Evolutionary conservation across 1,284 basidiomycete species (phyloP).

Genomic region (Porogramme epimiltina): DNA sequence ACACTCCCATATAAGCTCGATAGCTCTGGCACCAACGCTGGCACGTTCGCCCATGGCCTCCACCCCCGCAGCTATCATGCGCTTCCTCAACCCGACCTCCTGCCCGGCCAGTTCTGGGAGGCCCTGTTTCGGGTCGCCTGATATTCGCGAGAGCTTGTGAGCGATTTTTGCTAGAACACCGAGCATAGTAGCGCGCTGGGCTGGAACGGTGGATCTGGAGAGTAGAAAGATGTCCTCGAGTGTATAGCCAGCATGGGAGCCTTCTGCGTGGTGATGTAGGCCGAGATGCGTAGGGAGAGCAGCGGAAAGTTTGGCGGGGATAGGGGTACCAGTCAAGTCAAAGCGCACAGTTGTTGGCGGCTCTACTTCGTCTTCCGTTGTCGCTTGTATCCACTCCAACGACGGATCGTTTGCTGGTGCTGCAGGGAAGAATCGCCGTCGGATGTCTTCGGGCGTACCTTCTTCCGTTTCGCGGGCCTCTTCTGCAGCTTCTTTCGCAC

Average conservation of each 20-base stretch:
- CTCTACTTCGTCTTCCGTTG: constrained; percentile 21
- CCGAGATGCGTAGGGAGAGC: constrained; percentile 81
- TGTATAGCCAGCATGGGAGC: constrained; percentile 83
- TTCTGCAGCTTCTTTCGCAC: not conserved
- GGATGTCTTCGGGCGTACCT: constrained; percentile 82
- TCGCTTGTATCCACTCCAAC: constrained; percentile 74
- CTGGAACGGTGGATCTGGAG: constrained; percentile 79
- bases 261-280: constrained; percentile 89
- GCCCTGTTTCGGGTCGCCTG: constrained; percentile 22
- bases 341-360: constrained; percentile 55
- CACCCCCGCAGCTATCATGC: constrained; percentile 65
- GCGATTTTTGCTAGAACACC: constrained; percentile 70
- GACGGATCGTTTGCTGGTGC: constrained; percentile 68
- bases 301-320: constrained; percentile 52
- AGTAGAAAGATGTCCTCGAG: constrained; percentile 86
- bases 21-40: constrained; percentile 62
- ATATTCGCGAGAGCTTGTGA: constrained; percentile 38
- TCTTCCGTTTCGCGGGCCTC: constrained; percentile 50
- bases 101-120: constrained; percentile 46
- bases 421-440: constrained; percentile 81
- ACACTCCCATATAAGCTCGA: constrained; percentile 73
- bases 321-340: constrained; percentile 71
- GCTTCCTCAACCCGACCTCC: constrained; percentile 50
- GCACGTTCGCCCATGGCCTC: constrained; percentile 70
- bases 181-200: constrained; percentile 84